Percentiles rank a stretch among this genome's conserved stretches.
These are phyloP conservation scores for Salvia splendens DNA, from an alignment of 257 asterid species.

Conservation along the genomic window DNA sequence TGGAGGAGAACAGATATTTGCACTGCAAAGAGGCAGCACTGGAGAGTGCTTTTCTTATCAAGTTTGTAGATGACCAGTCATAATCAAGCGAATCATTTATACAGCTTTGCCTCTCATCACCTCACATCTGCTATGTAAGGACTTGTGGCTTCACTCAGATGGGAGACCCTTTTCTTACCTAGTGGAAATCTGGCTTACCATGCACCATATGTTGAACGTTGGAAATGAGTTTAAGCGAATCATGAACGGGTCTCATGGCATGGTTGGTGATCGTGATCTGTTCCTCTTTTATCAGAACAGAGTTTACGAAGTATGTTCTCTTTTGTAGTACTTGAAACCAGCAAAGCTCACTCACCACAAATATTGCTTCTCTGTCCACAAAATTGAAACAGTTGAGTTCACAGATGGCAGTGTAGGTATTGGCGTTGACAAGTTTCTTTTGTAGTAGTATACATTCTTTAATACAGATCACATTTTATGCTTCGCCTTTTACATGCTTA, in stretches of 20 bases:
- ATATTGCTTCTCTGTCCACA: conserved; percentile 22
- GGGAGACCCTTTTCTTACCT: conserved; percentile 5
- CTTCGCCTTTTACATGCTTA: conserved; percentile 23
- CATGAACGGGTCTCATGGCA: conserved; percentile 18
- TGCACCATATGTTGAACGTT: conserved; percentile 16
- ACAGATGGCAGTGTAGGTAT: not conserved
- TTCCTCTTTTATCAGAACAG: conserved; percentile 21
- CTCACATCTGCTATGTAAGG: conserved; percentile 6
- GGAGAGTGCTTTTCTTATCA: conserved; percentile 81
- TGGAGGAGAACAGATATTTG: conserved; percentile 80
- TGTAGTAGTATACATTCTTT: not conserved
- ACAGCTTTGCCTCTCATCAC: conserved; percentile 13
- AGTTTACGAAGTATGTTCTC: conserved; percentile 11
- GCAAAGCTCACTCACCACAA: conserved; percentile 28
- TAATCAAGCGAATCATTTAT: conserved; percentile 10
- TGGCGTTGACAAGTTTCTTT: conserved; percentile 8
- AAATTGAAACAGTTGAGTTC: conserved; percentile 6
- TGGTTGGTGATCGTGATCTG: conserved; percentile 27
- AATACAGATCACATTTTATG: conserved; percentile 19
- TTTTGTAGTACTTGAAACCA: conserved; percentile 23
- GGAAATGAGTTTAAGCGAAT: conserved; percentile 1
- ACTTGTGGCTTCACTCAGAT: not conserved
- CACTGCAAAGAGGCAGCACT: conserved; percentile 83
- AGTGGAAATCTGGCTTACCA: conserved; percentile 21
- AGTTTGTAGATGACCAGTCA: conserved; percentile 52